A percentile compares a stretch with the other conserved stretches of the same genome.
Conservation (phyloP, 192 early-diverging fungal species). For the Podila clonocystis region DNA sequence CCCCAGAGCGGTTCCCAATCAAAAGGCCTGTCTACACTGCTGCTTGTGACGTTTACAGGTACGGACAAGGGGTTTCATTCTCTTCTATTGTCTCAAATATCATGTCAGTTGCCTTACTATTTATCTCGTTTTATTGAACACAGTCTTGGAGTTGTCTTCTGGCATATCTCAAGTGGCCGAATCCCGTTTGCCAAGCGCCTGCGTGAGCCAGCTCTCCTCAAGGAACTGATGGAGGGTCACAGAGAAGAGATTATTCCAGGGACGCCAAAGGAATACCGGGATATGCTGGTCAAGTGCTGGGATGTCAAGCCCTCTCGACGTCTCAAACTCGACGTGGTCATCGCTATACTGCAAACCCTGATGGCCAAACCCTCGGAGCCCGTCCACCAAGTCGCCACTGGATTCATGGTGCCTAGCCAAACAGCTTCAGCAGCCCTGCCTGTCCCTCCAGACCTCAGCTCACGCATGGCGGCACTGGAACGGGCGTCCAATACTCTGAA, state of each 20-base stretch:
- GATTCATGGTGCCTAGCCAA: constrained; percentile 38
- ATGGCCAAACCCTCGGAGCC: constrained; percentile 37
- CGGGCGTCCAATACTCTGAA: constrained; percentile 35
- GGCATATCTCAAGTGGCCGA: constrained; percentile 55
- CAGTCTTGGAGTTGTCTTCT: constrained; percentile 57
- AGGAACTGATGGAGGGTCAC: constrained; percentile 44
- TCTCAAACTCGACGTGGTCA: constrained; percentile 50
- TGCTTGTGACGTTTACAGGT: constrained; percentile 48
- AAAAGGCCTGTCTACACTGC: constrained; percentile 44
- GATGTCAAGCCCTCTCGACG: constrained; percentile 40
- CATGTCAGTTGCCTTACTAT: too few relatives aligned
- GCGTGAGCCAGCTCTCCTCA: constrained; percentile 34
- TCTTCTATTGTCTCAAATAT: too few relatives aligned
- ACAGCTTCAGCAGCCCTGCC: constrained; percentile 30
- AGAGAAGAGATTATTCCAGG: constrained; percentile 52
- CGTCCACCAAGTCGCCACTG: constrained; percentile 11
- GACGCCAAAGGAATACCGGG: constrained; percentile 45
- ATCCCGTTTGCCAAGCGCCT: constrained; percentile 52
- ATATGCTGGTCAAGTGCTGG: constrained; percentile 54
- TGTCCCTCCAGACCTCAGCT: constrained; percentile 28
- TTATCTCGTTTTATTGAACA: too few relatives aligned
- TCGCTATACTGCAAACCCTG: constrained; percentile 45
- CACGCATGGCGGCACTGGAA: constrained; percentile 42
- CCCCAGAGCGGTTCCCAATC: constrained; percentile 37
- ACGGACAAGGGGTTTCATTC: too few relatives aligned